Percentiles rank a stretch among this genome's conserved stretches.
These are phyloP conservation scores for Saturnispora hagleri DNA, from an alignment of 805 yeast species.

Conservation along the genomic window DNA sequence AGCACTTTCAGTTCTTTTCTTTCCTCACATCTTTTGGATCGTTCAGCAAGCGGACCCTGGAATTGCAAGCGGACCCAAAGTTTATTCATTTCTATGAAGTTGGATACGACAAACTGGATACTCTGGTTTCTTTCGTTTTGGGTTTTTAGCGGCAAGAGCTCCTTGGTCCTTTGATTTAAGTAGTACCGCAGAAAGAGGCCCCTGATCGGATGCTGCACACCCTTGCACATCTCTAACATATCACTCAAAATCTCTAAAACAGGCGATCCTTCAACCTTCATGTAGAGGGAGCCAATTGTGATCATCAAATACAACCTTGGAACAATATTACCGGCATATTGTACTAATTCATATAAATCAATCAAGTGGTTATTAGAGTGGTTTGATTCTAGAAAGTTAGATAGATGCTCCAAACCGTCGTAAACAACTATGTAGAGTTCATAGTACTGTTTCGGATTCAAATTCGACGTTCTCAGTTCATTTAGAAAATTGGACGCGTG, in stretches of 20 bases:
- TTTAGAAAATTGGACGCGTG: conserved; percentile 76
- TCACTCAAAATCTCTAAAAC: conserved; percentile 82
- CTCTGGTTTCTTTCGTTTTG: conserved; percentile 48
- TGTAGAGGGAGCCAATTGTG: conserved; percentile 85
- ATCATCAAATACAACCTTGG: conserved; percentile 93
- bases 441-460: conserved; percentile 87
- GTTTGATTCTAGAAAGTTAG: conserved; percentile 53
- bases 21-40: conserved; percentile 64
- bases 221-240: conserved; percentile 96
- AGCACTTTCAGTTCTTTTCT: conserved; percentile 83
- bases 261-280: conserved; percentile 72
- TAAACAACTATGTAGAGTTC: conserved; percentile 78
- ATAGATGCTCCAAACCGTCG: conserved; percentile 67
- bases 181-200: conserved; percentile 89
- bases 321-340: conserved; percentile 86
- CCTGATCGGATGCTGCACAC: conserved; percentile 90
- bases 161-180: conserved; percentile 73
- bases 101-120: conserved; percentile 69
- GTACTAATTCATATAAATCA: conserved; percentile 89
- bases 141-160: conserved; percentile 29
- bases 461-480: conserved; percentile 66
- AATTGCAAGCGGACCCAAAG: conserved; percentile 95
- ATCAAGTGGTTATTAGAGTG: conserved; percentile 70
- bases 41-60: conserved; percentile 85
- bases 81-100: conserved; percentile 96